These are phyloP conservation scores for Scutellaria galericulata DNA, from an alignment of 257 asterid genomes.

Conservation along the genomic window DNA sequence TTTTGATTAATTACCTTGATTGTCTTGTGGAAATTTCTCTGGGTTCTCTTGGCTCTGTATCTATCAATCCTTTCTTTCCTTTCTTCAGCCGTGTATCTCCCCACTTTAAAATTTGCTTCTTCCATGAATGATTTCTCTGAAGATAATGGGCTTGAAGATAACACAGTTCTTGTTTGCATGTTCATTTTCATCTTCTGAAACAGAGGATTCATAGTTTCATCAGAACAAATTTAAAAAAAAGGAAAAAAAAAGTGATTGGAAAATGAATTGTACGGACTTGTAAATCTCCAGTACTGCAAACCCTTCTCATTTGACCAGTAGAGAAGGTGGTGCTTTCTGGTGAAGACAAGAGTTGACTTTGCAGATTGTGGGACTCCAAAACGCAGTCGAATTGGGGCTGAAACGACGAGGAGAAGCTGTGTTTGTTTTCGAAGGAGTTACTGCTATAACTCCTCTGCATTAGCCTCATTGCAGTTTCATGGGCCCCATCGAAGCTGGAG, in stretches of 20 bases:
- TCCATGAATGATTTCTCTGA: conserved; percentile 58
- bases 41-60: conserved; percentile 81
- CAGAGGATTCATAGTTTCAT: background rate
- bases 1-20: conserved; percentile 67
- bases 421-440: conserved; percentile 55
- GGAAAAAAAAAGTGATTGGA: too few relatives aligned
- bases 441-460: conserved; percentile 88
- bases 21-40: conserved; percentile 85
- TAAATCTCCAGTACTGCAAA: conserved; percentile 85
- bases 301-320: conserved; percentile 71
- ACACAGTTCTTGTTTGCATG: conserved; percentile 40
- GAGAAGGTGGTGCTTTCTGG: conserved; percentile 43
- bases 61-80: conserved; percentile 78
- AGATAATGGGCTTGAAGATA: conserved; percentile 68
- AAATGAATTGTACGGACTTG: conserved; percentile 43
- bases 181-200: conserved; percentile 51
- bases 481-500: conserved; percentile 26
- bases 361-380: conserved; percentile 50
- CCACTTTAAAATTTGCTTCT: conserved; percentile 71
- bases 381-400: conserved; percentile 53
- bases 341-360: conserved; percentile 43
- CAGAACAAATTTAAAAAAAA: background rate
- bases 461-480: conserved; percentile 54
- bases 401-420: conserved; percentile 30
- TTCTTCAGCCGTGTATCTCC: conserved; percentile 71